A percentile compares a stretch with the other conserved stretches of the same genome.
phyloP scores from a whole-genome alignment of 805 yeast species.

The Starmerella scarabaei region DNA sequence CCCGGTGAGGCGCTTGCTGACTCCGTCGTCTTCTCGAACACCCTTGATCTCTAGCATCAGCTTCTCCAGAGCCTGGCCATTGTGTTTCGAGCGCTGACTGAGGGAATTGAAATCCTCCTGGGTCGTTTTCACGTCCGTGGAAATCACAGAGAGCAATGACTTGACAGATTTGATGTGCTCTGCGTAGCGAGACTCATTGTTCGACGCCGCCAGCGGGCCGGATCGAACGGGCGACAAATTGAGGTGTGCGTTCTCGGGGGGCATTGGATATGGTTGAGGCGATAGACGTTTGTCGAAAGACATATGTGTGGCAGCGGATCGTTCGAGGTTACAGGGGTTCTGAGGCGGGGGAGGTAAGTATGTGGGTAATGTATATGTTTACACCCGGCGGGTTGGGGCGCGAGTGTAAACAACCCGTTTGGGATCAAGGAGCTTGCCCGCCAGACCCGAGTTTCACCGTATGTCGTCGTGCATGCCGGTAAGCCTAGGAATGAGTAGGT shows the following conservation, averaged over 20 bases:
- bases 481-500: neutral
- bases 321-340: too few relatives aligned
- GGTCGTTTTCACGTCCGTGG: slow-evolving; percentile 25
- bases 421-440: too few relatives aligned
- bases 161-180: slow-evolving; percentile 23
- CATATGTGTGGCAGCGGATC: too few relatives aligned
- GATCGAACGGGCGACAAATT: slow-evolving; percentile 20
- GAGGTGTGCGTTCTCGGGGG: slow-evolving; percentile 30
- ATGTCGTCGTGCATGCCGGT: too few relatives aligned
- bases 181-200: slow-evolving; percentile 10
- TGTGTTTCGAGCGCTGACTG: slow-evolving; percentile 28
- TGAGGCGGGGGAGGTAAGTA: too few relatives aligned
- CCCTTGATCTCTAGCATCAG: slow-evolving; percentile 22
- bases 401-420: too few relatives aligned
- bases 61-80: slow-evolving; percentile 27
- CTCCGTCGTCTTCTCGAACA: slow-evolving; percentile 22
- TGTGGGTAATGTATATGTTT: too few relatives aligned
- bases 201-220: slow-evolving; percentile 20
- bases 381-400: too few relatives aligned
- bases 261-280: slow-evolving; percentile 21
- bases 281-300: too few relatives aligned
- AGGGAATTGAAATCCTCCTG: slow-evolving; percentile 27
- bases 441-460: too few relatives aligned
- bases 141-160: slow-evolving; percentile 25
- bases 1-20: slow-evolving; percentile 19